phyloP scores from a whole-genome alignment of 148 eudicot genomes.

The Fagopyrum homotropicum region DNA sequence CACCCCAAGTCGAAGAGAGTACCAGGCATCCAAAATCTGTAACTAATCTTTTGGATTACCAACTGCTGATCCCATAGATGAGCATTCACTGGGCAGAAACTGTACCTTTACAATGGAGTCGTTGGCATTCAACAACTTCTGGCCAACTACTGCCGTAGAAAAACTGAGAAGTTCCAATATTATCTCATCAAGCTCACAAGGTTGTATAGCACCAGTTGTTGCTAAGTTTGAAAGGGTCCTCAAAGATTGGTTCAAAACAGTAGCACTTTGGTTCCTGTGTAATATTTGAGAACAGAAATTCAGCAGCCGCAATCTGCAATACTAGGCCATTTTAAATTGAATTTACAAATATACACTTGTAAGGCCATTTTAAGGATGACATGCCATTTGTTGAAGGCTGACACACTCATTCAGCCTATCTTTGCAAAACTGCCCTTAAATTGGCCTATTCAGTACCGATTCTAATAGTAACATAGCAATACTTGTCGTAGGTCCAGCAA shows the following conservation, averaged over 20 bases:
- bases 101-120: constrained; percentile 80
- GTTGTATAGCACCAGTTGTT: constrained; percentile 67
- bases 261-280: constrained; percentile 64
- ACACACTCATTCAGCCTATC: neutral
- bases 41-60: neutral
- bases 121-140: constrained; percentile 39
- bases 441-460: neutral
- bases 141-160: constrained; percentile 41
- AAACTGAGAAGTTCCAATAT: constrained; percentile 66
- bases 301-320: neutral
- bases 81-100: neutral
- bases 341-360: neutral
- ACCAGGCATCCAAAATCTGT: neutral
- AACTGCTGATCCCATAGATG: neutral
- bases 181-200: constrained; percentile 59
- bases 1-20: neutral
- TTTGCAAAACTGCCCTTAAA: neutral
- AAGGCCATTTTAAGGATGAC: neutral
- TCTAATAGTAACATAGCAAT: neutral
- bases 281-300: constrained; percentile 5
- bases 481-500: neutral
- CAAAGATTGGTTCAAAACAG: constrained; percentile 57
- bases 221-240: constrained; percentile 80
- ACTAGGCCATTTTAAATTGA: neutral
- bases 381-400: neutral